A percentile compares a stretch with the other conserved stretches of the same genome.
Evolutionary conservation across 768 basidiomycete genomes (phyloP).

Genomic region (Gloeopeniophorella convolvens): DNA sequence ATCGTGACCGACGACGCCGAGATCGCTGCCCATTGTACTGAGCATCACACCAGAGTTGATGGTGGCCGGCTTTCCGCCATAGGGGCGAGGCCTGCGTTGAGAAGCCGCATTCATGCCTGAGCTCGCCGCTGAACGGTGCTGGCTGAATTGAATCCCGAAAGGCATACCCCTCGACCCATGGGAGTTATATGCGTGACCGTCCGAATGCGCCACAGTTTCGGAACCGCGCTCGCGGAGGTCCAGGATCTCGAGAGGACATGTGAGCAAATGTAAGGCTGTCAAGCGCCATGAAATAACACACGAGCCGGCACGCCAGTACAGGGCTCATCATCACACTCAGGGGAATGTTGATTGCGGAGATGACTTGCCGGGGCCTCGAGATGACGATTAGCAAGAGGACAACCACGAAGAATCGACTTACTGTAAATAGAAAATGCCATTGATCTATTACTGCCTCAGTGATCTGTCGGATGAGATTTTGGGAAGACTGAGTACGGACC

Average conservation of each 20-base stretch:
- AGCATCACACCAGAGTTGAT: constrained; percentile 18
- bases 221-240: constrained; percentile 79
- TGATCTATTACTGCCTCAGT: constrained; percentile 40
- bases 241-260: constrained; percentile 47
- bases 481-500: constrained; percentile 27
- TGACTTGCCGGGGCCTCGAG: constrained; percentile 67
- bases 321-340: constrained; percentile 81
- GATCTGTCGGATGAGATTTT: constrained; percentile 3
- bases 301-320: constrained; percentile 71
- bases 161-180: constrained; percentile 14
- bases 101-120: constrained; percentile 8
- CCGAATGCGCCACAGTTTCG: constrained; percentile 66
- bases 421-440: constrained; percentile 86
- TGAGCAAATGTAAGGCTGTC: neutral
- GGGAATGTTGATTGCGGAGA: constrained; percentile 80
- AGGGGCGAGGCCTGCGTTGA: constrained; percentile 11
- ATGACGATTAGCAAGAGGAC: constrained; percentile 12
- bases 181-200: constrained; percentile 17
- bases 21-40: constrained; percentile 17
- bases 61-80: constrained; percentile 4
- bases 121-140: constrained; percentile 16
- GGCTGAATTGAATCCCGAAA: constrained; percentile 20
- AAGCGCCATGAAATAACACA: constrained; percentile 28
- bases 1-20: constrained; percentile 11
- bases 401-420: constrained; percentile 29